These are phyloP conservation scores for Penicillium pancosmium DNA, from an alignment of 495 filamentous ascomycete species.

Conservation along the genomic window DNA sequence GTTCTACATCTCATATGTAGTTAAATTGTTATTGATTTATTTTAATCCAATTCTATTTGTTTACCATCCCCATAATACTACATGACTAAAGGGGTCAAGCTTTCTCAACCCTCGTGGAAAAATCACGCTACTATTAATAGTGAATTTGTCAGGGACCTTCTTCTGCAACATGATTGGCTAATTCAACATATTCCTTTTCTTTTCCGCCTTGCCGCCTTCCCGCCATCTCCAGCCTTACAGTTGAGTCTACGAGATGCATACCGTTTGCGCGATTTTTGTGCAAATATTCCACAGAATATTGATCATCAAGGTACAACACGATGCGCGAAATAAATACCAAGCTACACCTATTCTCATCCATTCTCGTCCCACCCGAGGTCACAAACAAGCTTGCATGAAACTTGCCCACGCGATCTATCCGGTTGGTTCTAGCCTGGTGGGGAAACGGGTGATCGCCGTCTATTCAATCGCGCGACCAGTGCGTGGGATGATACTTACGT, in stretches of 20 bases:
- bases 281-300: background rate
- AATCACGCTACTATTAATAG: conserved; percentile 2
- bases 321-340: no score
- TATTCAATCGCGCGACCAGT: background rate
- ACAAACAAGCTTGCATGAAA: background rate
- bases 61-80: background rate
- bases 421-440: background rate
- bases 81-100: background rate
- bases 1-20: background rate
- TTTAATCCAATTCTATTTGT: background rate
- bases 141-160: conserved; percentile 1
- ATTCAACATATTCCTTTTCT: background rate
- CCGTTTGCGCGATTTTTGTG: background rate
- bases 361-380: background rate
- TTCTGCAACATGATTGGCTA: background rate
- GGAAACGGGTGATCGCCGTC: conserved; percentile 2
- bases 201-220: background rate
- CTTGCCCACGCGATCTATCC: background rate
- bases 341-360: background rate
- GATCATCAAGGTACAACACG: background rate
- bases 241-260: no score
- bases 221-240: background rate
- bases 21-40: background rate
- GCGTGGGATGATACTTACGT: conserved; percentile 1
- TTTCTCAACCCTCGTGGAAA: background rate